Evolutionary conservation across 768 basidiomycete species (phyloP), one percentile per base, ranked within the genome.

Genomic region (Xerocomellus intermedius): DNA sequence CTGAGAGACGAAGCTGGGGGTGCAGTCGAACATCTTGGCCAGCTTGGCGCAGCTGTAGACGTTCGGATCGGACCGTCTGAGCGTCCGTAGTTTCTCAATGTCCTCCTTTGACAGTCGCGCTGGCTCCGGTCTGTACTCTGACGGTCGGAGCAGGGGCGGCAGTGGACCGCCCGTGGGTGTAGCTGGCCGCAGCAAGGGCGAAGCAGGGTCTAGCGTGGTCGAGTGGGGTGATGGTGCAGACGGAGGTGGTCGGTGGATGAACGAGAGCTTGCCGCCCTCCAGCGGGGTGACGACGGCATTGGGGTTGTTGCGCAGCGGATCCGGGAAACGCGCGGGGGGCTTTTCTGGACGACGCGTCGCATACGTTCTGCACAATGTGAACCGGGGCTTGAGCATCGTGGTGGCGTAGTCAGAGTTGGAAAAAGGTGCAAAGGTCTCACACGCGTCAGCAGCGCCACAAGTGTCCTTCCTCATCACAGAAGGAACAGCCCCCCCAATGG

Each of bases 201-300:
- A 94, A 7, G 80, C 71, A 10, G 91, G 91, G 9, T 79, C 75
- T 6, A 82, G 83, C 6, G 83, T 85, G 53, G 84, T 80, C 19
- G 91, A 94, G 55, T 77, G 75, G 4, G 90, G 89, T 17, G 89
- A 78, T 9, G 87, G 86, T 10, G 85, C 81, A 10, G 86, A 83
- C 1, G 91, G 88, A 0, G 91, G 91, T n/a, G 88, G 88, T 41
- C 91, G 85, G 68, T 90, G 89, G 54, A 93, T 85, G 68, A 93
- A 93, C 0, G 89, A 89, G 52, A 91, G 70, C 55, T 79, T 75
- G 53, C 81, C 79, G 58, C 80, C 81, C 7, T 74, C 69, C 21
- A 87, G 70, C 9, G 72, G 53, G 10, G 77, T 81, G 47, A 84
- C 80, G 45, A 70, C 70, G 36, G 81, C 82, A 37, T 79, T 75